These are phyloP conservation scores for Rhizophagus prolifer DNA, from an alignment of 192 early-diverging fungal genomes.

Conservation along the genomic window DNA sequence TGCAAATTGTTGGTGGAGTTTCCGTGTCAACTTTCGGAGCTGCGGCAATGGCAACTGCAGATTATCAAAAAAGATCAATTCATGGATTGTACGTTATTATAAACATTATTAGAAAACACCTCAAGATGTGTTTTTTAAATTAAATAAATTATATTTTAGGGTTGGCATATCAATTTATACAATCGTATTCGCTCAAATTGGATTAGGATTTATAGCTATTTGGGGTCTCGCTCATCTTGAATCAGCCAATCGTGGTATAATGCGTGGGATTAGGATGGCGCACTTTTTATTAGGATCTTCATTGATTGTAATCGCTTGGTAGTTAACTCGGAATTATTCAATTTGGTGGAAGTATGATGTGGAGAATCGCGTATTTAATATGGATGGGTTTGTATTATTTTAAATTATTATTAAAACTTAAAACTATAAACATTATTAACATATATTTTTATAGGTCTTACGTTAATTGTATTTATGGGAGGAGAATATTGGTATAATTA, in stretches of 20 bases:
- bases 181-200: conserved; percentile 20
- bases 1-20: conserved; percentile 28
- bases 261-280: not conserved
- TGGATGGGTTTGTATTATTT: not conserved
- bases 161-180: conserved; percentile 22
- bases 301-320: not conserved
- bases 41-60: conserved; percentile 25
- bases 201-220: conserved; percentile 22
- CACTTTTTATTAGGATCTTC: conserved; percentile 13
- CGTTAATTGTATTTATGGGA: not conserved
- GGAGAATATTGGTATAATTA: not conserved
- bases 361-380: not conserved
- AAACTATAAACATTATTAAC: not conserved
- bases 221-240: conserved; percentile 10
- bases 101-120: not conserved
- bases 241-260: conserved; percentile 21
- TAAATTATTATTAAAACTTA: no score
- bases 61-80: not conserved
- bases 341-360: not conserved
- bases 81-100: conserved; percentile 19
- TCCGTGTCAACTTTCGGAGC: conserved; percentile 22
- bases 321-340: conserved; percentile 13
- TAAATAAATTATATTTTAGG: not conserved
- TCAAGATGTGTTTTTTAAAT: no score
- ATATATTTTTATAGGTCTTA: not conserved